Conservation (phyloP, 2,329 filamentous ascomycete genomes). For the Anthostomella pinea region DNA sequence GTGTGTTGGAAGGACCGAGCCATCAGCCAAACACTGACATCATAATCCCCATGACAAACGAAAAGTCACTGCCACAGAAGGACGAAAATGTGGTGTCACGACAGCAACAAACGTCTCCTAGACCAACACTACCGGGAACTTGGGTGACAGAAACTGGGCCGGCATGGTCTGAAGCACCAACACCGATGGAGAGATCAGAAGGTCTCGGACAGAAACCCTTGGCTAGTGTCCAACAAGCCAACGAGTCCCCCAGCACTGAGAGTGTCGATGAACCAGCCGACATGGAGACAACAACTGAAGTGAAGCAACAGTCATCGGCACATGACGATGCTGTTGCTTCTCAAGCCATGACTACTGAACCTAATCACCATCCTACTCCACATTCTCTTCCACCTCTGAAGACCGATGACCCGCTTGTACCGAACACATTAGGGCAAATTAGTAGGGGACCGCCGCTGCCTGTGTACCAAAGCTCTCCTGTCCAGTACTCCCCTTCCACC, state of each 20-base stretch:
- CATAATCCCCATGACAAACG: conserved; percentile 8
- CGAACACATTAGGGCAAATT: conserved; percentile 6
- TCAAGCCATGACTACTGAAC: conserved; percentile 16
- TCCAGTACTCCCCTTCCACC: conserved; percentile 15
- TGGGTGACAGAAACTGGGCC: conserved; percentile 30
- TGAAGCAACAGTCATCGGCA: conserved; percentile 20
- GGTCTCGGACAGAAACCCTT: conserved; percentile 8
- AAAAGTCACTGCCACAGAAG: conserved; percentile 9
- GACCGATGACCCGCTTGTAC: conserved; percentile 16
- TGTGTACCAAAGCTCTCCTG: conserved; percentile 11
- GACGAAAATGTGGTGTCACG: neutral
- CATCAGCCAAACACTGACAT: conserved; percentile 16
- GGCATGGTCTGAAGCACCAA: conserved; percentile 18
- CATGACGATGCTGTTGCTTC: conserved; percentile 22
- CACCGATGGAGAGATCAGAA: conserved; percentile 21
- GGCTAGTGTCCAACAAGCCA: conserved; percentile 13
- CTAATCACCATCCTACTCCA: conserved; percentile 18
- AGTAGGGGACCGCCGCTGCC: conserved; percentile 9
- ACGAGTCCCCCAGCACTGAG: conserved; percentile 14
- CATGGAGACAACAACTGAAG: conserved; percentile 18
- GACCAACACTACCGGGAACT: conserved; percentile 29
- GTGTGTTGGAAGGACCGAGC: conserved; percentile 20
- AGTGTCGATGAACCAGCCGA: conserved; percentile 18
- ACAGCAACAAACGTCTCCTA: conserved; percentile 1
- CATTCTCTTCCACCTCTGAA: conserved; percentile 24